phyloP scores from a whole-genome alignment of 2,329 filamentous ascomycete genomes.

The Escovopsis weberi region DNA sequence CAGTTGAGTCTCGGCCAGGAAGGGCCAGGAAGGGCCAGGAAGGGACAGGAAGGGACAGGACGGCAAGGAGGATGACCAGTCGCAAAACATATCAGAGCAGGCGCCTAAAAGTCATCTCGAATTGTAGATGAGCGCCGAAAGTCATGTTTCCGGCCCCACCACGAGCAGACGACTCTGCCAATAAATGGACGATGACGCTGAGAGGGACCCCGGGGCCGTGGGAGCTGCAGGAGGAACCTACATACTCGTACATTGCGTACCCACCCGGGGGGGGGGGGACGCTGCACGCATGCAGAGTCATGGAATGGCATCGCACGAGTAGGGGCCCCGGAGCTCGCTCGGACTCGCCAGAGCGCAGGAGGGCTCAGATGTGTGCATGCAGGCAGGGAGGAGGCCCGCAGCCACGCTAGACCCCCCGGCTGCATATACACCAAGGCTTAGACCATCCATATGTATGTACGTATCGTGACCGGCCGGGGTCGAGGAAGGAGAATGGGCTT shows the following conservation, averaged over 20 bases:
- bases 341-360: too few species aligned
- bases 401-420: background rate
- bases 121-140: constrained; percentile 16
- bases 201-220: constrained; percentile 14
- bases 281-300: too few species aligned
- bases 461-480: background rate
- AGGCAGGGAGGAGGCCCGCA: constrained; percentile 4
- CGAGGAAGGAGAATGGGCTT: background rate
- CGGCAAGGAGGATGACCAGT: background rate
- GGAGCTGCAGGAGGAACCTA: constrained; percentile 8
- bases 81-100: background rate
- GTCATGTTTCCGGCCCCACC: constrained; percentile 4
- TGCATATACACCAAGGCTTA: too few species aligned
- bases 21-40: background rate
- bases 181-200: constrained; percentile 12
- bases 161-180: constrained; percentile 11
- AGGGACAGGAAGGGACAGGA: background rate
- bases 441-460: too few species aligned
- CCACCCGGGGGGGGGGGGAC: too few species aligned
- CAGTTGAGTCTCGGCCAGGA: background rate
- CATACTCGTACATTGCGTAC: too few species aligned
- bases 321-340: too few species aligned
- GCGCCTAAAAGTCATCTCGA: too few species aligned
- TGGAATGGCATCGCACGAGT: too few species aligned
- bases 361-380: constrained; percentile 8